Evolutionary conservation across 768 basidiomycete species (phyloP).

Genomic region (Paxillus rubicundulus): DNA sequence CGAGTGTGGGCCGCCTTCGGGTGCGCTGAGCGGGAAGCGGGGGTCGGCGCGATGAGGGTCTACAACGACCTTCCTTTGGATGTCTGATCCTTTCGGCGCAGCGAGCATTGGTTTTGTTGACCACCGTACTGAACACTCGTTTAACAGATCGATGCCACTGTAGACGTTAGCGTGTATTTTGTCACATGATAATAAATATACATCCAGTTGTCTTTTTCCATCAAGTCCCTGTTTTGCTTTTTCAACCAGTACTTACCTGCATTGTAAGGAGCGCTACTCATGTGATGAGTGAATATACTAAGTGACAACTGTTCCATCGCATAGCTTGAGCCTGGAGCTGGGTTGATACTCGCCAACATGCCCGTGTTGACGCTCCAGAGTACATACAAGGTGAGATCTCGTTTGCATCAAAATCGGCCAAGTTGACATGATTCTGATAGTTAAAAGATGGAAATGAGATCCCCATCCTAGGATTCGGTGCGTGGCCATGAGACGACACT

Average conservation of each 20-base stretch:
- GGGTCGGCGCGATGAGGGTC: slow-evolving; percentile 72
- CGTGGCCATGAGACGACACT: neutral
- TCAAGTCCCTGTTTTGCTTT: too few relatives aligned
- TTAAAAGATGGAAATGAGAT: slow-evolving; percentile 7
- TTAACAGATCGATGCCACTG: slow-evolving; percentile 3
- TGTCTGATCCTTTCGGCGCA: slow-evolving; percentile 61
- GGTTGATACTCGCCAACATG: neutral
- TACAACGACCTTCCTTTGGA: slow-evolving; percentile 80
- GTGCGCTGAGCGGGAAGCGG: slow-evolving; percentile 75
- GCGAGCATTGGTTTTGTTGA: slow-evolving; percentile 5
- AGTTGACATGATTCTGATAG: neutral
- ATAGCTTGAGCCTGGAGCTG: too few relatives aligned
- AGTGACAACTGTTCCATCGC: too few relatives aligned
- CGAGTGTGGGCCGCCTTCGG: slow-evolving; percentile 61
- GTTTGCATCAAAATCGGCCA: neutral
- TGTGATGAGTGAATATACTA: too few relatives aligned
- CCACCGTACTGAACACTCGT: slow-evolving; percentile 4
- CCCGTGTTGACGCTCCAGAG: slow-evolving; percentile 4
- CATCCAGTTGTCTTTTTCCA: too few relatives aligned
- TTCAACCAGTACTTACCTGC: too few relatives aligned
- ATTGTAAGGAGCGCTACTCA: too few relatives aligned
- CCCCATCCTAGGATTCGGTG: slow-evolving; percentile 11
- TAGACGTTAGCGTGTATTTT: too few relatives aligned
- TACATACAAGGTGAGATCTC: slow-evolving; percentile 4
- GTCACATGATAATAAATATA: too few relatives aligned